These are phyloP conservation scores for Trichoderma hamatum DNA, from an alignment of 2,329 filamentous ascomycete genomes.

Conservation along the genomic window DNA sequence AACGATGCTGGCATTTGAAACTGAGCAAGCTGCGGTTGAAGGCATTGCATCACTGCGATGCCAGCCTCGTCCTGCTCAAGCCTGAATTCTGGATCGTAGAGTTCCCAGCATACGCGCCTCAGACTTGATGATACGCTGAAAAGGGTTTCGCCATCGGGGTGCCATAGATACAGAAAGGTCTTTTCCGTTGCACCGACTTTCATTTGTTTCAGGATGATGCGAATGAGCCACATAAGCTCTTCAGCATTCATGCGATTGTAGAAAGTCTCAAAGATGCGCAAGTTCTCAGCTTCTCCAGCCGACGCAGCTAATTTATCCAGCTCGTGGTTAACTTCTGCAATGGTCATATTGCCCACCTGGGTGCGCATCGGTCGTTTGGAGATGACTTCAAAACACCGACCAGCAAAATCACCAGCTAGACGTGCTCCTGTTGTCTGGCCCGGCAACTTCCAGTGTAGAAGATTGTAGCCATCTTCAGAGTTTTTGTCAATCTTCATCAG, in stretches of 20 bases:
- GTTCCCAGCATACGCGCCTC: conserved; percentile 90
- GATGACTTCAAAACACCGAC: conserved; percentile 83
- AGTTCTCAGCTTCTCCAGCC: conserved; percentile 79
- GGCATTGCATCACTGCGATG: conserved; percentile 87
- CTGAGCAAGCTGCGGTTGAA: conserved; percentile 92
- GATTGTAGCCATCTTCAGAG: conserved; percentile 82
- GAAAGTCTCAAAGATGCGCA: conserved; percentile 79
- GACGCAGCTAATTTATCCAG: conserved; percentile 77
- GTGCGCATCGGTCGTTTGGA: conserved; percentile 79
- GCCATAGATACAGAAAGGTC: conserved; percentile 83
- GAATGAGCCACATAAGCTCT: conserved; percentile 91
- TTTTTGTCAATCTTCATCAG: conserved; percentile 89
- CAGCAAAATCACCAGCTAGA: conserved; percentile 88
- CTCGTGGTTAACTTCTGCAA: conserved; percentile 86
- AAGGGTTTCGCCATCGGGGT: conserved; percentile 73
- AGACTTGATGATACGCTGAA: conserved; percentile 93
- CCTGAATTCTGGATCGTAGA: conserved; percentile 72
- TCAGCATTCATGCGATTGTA: conserved; percentile 91
- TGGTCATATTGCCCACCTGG: conserved; percentile 75
- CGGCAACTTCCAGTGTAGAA: conserved; percentile 91
- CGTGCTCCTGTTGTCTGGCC: conserved; percentile 64
- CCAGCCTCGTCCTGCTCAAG: conserved; percentile 75
- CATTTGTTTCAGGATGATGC: conserved; percentile 84
- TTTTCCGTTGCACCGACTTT: conserved; percentile 79
- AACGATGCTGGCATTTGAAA: conserved; percentile 82